Percentiles rank a stretch among this genome's conserved stretches.
Conservation (phyloP, 192 early-diverging fungal genomes). For the Linnemannia elongata region DNA sequence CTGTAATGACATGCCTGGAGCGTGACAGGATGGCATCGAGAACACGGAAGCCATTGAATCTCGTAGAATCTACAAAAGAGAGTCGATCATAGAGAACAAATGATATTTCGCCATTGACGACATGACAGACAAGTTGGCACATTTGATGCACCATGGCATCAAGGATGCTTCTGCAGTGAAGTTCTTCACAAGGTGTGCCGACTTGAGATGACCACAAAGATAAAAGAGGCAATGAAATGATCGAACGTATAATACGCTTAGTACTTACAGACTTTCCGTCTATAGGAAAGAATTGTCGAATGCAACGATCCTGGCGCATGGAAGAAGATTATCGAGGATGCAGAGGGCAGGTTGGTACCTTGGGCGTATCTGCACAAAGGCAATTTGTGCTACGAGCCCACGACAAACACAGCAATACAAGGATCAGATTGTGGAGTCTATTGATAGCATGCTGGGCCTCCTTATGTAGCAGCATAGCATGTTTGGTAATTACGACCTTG, state of each 20-base stretch:
- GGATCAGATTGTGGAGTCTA: conserved; percentile 26
- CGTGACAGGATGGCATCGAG: too few species aligned
- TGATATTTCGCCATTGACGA: too few species aligned
- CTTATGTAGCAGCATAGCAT: conserved; percentile 38
- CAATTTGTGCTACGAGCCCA: conserved; percentile 33
- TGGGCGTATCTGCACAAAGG: conserved; percentile 30
- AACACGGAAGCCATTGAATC: too few species aligned
- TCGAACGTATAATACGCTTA: conserved; percentile 7
- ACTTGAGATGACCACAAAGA: conserved; percentile 10
- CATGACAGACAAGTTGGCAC: too few species aligned
- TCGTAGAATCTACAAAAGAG: too few species aligned
- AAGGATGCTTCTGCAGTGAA: too few species aligned
- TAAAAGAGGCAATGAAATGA: conserved; percentile 13
- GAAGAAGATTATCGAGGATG: conserved; percentile 29
- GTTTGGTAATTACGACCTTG: conserved; percentile 32
- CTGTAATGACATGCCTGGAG: too few species aligned
- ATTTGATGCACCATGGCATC: too few species aligned
- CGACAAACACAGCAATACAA: conserved; percentile 38
- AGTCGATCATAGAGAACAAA: too few species aligned
- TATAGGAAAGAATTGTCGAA: conserved; percentile 28
- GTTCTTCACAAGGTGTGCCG: too few species aligned
- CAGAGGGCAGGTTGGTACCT: conserved; percentile 35
- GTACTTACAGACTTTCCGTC: conserved; percentile 16
- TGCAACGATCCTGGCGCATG: conserved; percentile 17
- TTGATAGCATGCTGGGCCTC: conserved; percentile 36